Base-by-base conservation (phyloP, 2,329 filamentous ascomycete species). In the Scytalidium sp. region DNA sequence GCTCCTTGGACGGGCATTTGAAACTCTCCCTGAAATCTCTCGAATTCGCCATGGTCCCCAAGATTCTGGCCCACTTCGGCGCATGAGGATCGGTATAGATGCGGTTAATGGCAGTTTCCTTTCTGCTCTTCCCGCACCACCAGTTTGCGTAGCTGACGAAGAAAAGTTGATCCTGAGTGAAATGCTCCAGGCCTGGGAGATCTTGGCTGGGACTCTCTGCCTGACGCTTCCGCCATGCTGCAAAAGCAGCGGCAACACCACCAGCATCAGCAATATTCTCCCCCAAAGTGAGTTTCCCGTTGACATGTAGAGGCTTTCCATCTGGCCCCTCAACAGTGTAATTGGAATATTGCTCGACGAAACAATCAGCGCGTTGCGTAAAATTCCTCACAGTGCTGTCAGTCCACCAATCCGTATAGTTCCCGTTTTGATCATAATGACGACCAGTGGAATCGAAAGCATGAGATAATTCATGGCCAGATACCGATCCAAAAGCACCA, bases 231-330 rank as follows among this genome's bases (percentile, higher is more conserved):
- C 83, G 78, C 85, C 85, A 90, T 0, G 84, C 84, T 20, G 76
- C 71, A 61, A 80, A 88, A 1, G 83, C 74, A 0, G 83, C 80
- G 7, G 76, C 74, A 0, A 89, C 62, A 13, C 85, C 86, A 15
- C 84, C 85, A 1, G 85, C 81, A 63, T 89, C 86, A 1, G 85
- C 84, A 60, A 89, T 84, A 60, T 88, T 88, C 68, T 89, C 86
- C 19, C 80, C 81, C 2, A 88, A 68, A 0, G 85, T 88, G 13
- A 82, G 70, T 20, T 70, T 70, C 9, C 85, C 85, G 51, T 86
- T 83, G 49, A 88, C 78, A 52, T 83, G 77, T 0, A 85, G 69
- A 3, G 75, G 70, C 53, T 80, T 76, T 1, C 73, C 79, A 32
- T 84, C 74, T 10, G 79, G 72, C 0, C 78, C 80, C 0, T 72